These are phyloP conservation scores for Neurospora sp. DNA, from an alignment of 495 filamentous ascomycete species.

Conservation along the genomic window DNA sequence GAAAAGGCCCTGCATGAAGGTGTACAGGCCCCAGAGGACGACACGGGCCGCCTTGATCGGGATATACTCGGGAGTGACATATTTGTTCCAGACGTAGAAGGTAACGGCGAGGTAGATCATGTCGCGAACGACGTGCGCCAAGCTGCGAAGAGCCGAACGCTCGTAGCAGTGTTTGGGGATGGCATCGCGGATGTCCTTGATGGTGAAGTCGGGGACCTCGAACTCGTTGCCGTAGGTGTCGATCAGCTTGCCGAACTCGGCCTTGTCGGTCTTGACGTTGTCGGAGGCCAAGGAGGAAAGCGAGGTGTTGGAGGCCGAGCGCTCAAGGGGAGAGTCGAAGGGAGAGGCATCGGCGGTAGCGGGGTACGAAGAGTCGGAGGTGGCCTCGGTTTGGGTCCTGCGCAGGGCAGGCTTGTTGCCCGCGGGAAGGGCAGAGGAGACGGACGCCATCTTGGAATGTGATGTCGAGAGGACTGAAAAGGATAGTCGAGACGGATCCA, in stretches of 20 bases:
- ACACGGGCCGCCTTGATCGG: slow-evolving; percentile 47
- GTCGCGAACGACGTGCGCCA: slow-evolving; percentile 64
- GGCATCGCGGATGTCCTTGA: slow-evolving; percentile 72
- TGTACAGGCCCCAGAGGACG: slow-evolving; percentile 58
- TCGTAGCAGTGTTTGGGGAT: slow-evolving; percentile 79
- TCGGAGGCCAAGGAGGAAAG: slow-evolving; percentile 77
- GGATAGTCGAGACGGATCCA: not conserved
- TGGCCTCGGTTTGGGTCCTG: slow-evolving; percentile 26
- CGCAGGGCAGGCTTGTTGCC: slow-evolving; percentile 31
- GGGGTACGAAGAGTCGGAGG: slow-evolving; percentile 45
- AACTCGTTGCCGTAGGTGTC: slow-evolving; percentile 71
- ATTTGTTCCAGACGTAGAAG: slow-evolving; percentile 59
- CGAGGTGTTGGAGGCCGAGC: slow-evolving; percentile 79
- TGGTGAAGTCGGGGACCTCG: slow-evolving; percentile 63
- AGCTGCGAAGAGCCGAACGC: slow-evolving; percentile 50
- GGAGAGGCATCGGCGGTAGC: slow-evolving; percentile 56
- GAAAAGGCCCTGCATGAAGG: slow-evolving; percentile 65
- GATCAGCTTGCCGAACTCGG: slow-evolving; percentile 45
- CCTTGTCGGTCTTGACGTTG: slow-evolving; percentile 19
- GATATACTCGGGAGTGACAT: slow-evolving; percentile 47
- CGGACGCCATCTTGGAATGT: slow-evolving; percentile 28
- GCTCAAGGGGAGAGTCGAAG: slow-evolving; percentile 51
- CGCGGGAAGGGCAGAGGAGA: slow-evolving; percentile 24
- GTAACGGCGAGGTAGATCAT: slow-evolving; percentile 49
- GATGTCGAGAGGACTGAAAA: not conserved